These are phyloP conservation scores for Ilyonectria sp. DNA, from an alignment of 2,329 filamentous ascomycete species.

Conservation along the genomic window DNA sequence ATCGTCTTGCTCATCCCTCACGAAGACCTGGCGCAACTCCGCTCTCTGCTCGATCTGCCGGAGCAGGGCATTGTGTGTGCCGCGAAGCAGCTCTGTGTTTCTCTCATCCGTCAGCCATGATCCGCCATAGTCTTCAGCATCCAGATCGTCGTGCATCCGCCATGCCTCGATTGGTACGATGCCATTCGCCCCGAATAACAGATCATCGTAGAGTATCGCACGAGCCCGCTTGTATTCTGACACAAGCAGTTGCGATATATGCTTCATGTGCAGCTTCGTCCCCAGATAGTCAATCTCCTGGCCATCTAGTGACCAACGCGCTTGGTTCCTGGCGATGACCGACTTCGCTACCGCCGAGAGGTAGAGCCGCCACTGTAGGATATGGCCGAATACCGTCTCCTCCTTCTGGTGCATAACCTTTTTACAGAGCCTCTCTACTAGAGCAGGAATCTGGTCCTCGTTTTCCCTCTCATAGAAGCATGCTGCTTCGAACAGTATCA, in stretches of 20 bases:
- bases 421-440: slow-evolving; percentile 5
- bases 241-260: slow-evolving; percentile 2
- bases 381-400: slow-evolving; percentile 12
- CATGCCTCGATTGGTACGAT: too few species aligned
- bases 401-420: slow-evolving; percentile 6
- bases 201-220: too few species aligned
- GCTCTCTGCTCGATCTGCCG: too few species aligned
- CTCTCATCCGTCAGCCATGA: too few species aligned
- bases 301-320: slow-evolving; percentile 5
- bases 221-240: background rate
- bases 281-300: background rate
- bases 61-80: too few species aligned
- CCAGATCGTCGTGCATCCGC: too few species aligned
- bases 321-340: slow-evolving; percentile 4
- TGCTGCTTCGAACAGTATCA: slow-evolving; percentile 5
- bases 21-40: too few species aligned
- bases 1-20: too few species aligned
- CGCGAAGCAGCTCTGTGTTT: too few species aligned
- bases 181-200: too few species aligned
- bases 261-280: background rate
- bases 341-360: background rate
- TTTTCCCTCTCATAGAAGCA: slow-evolving; percentile 15
- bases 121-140: too few species aligned
- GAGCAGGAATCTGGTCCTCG: background rate
- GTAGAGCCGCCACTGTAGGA: slow-evolving; percentile 5